phyloP scores from a whole-genome alignment of 2,329 filamentous ascomycete species.

The Fusarium sp. region DNA sequence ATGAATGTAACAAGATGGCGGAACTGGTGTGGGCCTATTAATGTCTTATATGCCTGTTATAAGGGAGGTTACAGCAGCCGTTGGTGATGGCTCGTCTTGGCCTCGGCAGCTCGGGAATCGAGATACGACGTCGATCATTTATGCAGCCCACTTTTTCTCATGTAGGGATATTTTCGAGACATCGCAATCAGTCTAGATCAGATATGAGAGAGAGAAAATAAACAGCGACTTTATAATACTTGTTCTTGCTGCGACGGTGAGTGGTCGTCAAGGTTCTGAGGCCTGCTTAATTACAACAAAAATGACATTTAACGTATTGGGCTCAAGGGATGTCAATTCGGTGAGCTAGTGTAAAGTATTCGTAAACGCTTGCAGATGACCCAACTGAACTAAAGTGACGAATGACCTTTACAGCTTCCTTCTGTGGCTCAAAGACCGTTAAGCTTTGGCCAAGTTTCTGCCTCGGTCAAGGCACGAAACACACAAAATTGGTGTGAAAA shows the following conservation, averaged over 20 bases:
- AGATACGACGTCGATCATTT: constrained; percentile 40
- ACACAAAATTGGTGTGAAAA: not conserved
- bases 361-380: not conserved
- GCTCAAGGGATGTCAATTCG: not conserved
- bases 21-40: not conserved
- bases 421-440: not conserved
- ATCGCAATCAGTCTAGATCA: not conserved
- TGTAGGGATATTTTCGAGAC: not conserved
- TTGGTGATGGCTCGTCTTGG: constrained; percentile 21
- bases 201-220: not conserved
- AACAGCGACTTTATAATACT: not conserved
- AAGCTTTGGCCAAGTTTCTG: constrained; percentile 10
- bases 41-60: constrained; percentile 6
- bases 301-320: constrained; percentile 9
- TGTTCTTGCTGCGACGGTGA: not conserved
- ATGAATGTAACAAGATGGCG: not conserved
- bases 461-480: constrained; percentile 3
- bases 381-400: not conserved
- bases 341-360: not conserved
- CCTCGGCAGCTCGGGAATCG: constrained; percentile 43
- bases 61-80: constrained; percentile 15
- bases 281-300: not conserved
- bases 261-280: constrained; percentile 5
- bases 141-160: constrained; percentile 26
- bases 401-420: constrained; percentile 1